Base-by-base conservation (phyloP, 2,329 filamentous ascomycete species). In the Pseudocercospora musae region DNA sequence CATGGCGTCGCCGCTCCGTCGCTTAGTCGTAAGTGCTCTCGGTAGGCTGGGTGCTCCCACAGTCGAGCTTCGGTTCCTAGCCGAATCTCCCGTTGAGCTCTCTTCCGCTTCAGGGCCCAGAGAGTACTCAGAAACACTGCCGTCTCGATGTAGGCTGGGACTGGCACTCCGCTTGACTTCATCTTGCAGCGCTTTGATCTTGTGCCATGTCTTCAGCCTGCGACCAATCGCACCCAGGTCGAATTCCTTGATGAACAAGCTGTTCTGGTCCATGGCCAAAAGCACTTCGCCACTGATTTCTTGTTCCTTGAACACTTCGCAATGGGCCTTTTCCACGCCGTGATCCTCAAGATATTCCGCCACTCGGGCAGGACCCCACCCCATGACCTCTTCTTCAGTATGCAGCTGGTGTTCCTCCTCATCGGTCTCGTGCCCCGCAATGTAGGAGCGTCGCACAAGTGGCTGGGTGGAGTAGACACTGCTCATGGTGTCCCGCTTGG, bases 211-310 rank as follows among this genome's bases (percentile, higher is more conserved):
- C 76, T 96, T 96, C 65, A 98, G 79, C 64, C 94, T 85, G 61
- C 91, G 85, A 8, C 94, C 94, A 69, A 98, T 93, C 2, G 93
- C 91, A 18, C 94, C 94, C 68, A 98, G 83, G 69, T 97, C 91
- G 70, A 97, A 96, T 52, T 95, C 93, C 74, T 96, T 96, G 80
- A 98, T 89, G 75, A 97, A 96, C 15, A 98, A 83, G 42, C 95
- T 96, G 61, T 91, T 91, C 78, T 97, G 94, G 71, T 97, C 92
- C 91, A 98, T 96, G 58, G 91, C 91, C 57, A 99, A 79, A 42
- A 99, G 79, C 3, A 98, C 94, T 71, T 98, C 93, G 54, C 95
- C 95, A 1, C 90, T 89, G 62, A 99, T 98, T 75, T 99, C 95
- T 76, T 99, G 94, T 72, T 98, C 93, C 69, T 89, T 84, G 72